Evolutionary conservation across 2,329 filamentous ascomycete species (phyloP).

Genomic region (Monilinia vaccinii-corymbosi): DNA sequence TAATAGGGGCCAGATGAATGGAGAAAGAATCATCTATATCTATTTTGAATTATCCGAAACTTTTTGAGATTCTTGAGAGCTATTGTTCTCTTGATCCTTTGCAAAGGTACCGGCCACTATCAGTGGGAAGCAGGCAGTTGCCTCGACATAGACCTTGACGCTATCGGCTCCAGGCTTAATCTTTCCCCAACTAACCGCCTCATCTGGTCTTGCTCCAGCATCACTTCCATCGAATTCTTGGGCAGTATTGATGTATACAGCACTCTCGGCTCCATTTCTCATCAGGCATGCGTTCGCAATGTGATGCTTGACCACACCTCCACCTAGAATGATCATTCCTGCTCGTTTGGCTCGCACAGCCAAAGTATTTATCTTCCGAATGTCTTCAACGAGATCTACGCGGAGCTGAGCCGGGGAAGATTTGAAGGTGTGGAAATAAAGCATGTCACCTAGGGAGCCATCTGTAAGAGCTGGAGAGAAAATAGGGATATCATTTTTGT

Average conservation of each 20-base stretch:
- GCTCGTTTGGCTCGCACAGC: conserved; percentile 78
- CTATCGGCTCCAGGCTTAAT: conserved; percentile 82
- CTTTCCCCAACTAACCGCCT: conserved; percentile 98
- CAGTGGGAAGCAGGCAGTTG: conserved; percentile 55
- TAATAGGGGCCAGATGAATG: too few species aligned
- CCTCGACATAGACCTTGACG: conserved; percentile 75
- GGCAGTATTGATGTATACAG: conserved; percentile 95
- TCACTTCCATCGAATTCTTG: conserved; percentile 98
- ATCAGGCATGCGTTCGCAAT: conserved; percentile 97
- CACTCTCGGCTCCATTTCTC: conserved; percentile 94
- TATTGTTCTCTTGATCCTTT: conserved; percentile 30
- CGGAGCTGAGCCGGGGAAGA: conserved; percentile 70
- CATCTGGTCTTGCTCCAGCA: conserved; percentile 87
- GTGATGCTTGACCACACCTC: conserved; percentile 95
- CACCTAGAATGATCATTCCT: conserved; percentile 92
- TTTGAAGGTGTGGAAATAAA: conserved; percentile 97
- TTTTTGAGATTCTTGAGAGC: not conserved
- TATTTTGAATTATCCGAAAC: not conserved
- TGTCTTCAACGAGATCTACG: conserved; percentile 89
- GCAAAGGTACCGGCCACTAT: conserved; percentile 61
- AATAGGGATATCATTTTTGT: conserved; percentile 91
- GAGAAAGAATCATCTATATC: not conserved
- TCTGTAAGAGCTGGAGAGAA: conserved; percentile 96
- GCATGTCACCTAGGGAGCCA: conserved; percentile 91
- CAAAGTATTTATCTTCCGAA: conserved; percentile 85